phyloP scores from a whole-genome alignment of 192 early-diverging fungal genomes.

The Mortierella claussenii region DNA sequence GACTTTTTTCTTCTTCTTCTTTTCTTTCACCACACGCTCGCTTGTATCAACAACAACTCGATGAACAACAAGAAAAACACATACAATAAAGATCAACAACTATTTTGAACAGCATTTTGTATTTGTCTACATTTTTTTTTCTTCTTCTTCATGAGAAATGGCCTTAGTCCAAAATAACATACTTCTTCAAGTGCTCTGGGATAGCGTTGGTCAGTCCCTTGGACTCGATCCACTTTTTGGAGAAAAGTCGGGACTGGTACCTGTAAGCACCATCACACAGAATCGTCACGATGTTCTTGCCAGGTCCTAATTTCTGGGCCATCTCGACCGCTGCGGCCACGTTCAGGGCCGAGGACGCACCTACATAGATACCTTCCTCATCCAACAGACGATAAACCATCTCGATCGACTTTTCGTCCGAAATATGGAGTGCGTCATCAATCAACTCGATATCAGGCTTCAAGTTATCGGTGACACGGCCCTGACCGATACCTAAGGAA shows the following conservation, averaged over 20 bases:
- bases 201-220: conserved; percentile 83
- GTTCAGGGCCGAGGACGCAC: conserved; percentile 92
- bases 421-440: conserved; percentile 85
- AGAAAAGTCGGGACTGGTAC: conserved; percentile 85
- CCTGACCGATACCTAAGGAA: conserved; percentile 81
- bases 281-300: conserved; percentile 86
- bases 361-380: conserved; percentile 94
- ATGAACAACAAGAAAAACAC: neutral
- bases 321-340: conserved; percentile 93
- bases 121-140: neutral
- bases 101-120: neutral
- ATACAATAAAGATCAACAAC: neutral
- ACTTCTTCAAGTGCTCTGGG: conserved; percentile 87
- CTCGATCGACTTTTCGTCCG: conserved; percentile 81
- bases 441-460: conserved; percentile 80
- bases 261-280: conserved; percentile 91
- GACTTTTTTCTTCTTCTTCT: neutral
- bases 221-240: conserved; percentile 88
- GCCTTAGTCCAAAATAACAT: conserved; percentile 69
- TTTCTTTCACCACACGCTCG: too few relatives aligned
- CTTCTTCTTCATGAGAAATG: neutral
- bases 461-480: conserved; percentile 92
- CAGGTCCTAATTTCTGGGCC: conserved; percentile 85
- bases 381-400: conserved; percentile 93
- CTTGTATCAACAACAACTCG: too few relatives aligned